phyloP scores from a whole-genome alignment of 805 yeast genomes.

The Lipomyces yamadae region DNA sequence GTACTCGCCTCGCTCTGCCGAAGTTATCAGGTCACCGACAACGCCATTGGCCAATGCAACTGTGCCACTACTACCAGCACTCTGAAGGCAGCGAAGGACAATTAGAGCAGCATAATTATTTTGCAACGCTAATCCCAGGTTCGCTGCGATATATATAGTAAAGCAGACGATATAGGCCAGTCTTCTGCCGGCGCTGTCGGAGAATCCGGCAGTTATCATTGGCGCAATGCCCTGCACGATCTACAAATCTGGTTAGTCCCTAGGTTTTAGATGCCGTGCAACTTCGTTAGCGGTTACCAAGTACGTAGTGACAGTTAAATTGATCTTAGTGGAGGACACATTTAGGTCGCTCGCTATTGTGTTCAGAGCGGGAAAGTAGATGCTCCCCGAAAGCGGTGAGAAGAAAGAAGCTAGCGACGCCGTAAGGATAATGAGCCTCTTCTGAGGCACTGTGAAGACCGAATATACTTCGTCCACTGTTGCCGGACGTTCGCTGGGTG shows the following conservation, averaged over 20 bases:
- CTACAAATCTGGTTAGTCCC: neutral
- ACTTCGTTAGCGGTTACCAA: conserved; percentile 47
- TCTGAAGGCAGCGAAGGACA: conserved; percentile 71
- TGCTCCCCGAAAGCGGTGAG: conserved; percentile 74
- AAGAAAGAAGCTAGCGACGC: conserved; percentile 60
- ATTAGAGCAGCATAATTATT: conserved; percentile 63
- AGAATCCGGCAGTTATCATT: conserved; percentile 58
- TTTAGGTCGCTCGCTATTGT: conserved; percentile 59
- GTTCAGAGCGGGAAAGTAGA: conserved; percentile 79
- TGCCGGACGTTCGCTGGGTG: neutral
- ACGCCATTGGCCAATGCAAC: conserved; percentile 71
- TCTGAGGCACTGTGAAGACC: conserved; percentile 17
- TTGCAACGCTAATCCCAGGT: conserved; percentile 67
- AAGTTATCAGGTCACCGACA: conserved; percentile 72
- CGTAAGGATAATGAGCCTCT: conserved; percentile 47
- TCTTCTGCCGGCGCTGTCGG: conserved; percentile 75
- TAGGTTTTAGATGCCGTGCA: neutral
- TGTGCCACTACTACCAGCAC: conserved; percentile 75
- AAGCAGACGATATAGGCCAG: conserved; percentile 65
- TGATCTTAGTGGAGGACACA: conserved; percentile 60
- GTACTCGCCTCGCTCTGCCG: conserved; percentile 69
- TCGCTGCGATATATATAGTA: conserved; percentile 60
- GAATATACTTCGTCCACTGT: conserved; percentile 11
- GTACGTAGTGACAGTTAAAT: conserved; percentile 76
- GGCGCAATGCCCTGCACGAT: conserved; percentile 28